Evolutionary conservation across 345 rosid species (phyloP).

Genomic region (Camelina sativa): DNA sequence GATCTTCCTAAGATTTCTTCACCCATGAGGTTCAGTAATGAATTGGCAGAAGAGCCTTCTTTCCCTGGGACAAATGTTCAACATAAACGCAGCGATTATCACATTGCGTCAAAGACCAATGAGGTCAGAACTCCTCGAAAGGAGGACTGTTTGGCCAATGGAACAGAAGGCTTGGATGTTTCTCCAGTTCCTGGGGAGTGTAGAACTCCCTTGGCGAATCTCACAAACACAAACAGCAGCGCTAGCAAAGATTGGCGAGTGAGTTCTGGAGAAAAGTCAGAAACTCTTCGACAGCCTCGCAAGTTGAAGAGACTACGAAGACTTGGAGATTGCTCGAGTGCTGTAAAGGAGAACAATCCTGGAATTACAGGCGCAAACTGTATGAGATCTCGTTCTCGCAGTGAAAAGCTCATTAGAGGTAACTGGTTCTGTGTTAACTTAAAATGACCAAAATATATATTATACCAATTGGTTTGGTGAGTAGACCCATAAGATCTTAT

Average conservation of each 20-base stretch:
- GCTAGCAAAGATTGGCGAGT: slow-evolving; percentile 67
- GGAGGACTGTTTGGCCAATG: slow-evolving; percentile 36
- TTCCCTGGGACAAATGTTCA: slow-evolving; percentile 41
- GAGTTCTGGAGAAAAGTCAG: slow-evolving; percentile 63
- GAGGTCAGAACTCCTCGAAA: slow-evolving; percentile 42
- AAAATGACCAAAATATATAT: not conserved
- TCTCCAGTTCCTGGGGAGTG: slow-evolving; percentile 49
- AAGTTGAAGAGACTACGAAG: slow-evolving; percentile 84
- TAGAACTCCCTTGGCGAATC: slow-evolving; percentile 47
- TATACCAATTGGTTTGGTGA: not conserved
- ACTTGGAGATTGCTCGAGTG: slow-evolving; percentile 54
- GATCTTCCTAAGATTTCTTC: slow-evolving; percentile 45
- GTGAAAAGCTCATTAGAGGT: slow-evolving; percentile 53
- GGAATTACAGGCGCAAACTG: slow-evolving; percentile 30
- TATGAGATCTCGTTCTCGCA: slow-evolving; percentile 43
- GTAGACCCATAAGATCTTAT: not conserved
- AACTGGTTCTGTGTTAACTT: slow-evolving; percentile 28
- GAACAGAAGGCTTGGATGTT: slow-evolving; percentile 38
- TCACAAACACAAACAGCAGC: slow-evolving; percentile 42
- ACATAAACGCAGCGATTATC: slow-evolving; percentile 15
- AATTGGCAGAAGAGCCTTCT: slow-evolving; percentile 42
- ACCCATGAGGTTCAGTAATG: slow-evolving; percentile 42
- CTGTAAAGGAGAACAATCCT: slow-evolving; percentile 48
- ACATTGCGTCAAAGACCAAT: slow-evolving; percentile 28
- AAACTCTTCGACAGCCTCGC: slow-evolving; percentile 48